Evolutionary conservation across 805 yeast species (phyloP), one percentile per base, ranked within the genome.

Genomic region (Brettanomyces custersianus): DNA sequence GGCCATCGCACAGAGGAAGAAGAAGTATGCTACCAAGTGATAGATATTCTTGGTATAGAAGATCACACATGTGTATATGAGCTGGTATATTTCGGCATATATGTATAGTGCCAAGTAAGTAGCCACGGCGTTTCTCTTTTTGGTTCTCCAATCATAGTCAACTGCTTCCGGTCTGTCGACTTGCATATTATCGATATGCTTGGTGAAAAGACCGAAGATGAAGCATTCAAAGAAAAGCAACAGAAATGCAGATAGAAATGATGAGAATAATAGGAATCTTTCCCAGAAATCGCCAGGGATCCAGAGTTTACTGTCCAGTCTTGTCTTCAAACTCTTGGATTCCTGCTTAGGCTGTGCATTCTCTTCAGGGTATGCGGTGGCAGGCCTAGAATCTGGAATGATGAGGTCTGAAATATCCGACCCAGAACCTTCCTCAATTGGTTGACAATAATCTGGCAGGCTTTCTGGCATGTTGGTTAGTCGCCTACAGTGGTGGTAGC

Each of bases 51-150:
- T 56, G 3, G 63, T 54, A 32, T 45, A 44, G 5, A 65, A 43
- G 2, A 65, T 68, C 10, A 64, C 37, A 8, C 53, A 25, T 2
- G 68, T 59, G 31, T 63, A 50, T 2, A 56, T 26, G n/a, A 30
- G 24, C 24, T 30, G 33, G 22, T 59, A 67, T 10, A 67, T 23
- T 21, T 59, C 60, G 3, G 72, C 69, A 41, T 65, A 66, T 20
- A 65, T 63, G 46, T 65, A 67, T 13, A 67, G 49, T 1, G 69
- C 65, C 35, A 67, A 45, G 41, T 56, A 66, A 9, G 68, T 64
- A 13, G 51, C 50, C 5, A 48, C 47, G 3, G 47, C 49, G 12
- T 39, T 38, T 22, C 38, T 38, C 31, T 46, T 43, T 3, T 31
- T 15, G 3, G 19, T 56, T 46, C 37, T 60, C 65, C n/a, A 51